Conservation (phyloP, 805 yeast genomes). For the Yarrowia sp. region DNA sequence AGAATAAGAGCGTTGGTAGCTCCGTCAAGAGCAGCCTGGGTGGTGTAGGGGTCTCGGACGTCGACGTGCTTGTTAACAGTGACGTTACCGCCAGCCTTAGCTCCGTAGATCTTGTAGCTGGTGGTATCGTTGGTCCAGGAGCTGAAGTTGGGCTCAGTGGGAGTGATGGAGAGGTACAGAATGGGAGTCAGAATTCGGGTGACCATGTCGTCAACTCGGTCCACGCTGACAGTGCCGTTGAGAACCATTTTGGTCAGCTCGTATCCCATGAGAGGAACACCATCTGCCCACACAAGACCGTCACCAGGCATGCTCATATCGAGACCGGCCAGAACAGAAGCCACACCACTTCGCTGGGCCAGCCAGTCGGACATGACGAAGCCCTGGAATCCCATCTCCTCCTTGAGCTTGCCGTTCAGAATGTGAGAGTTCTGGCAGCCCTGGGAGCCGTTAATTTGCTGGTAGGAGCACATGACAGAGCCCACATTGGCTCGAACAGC, state of each 20-base stretch:
- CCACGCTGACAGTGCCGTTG: constrained; percentile 54
- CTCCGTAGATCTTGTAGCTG: constrained; percentile 40
- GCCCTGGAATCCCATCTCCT: constrained; percentile 64
- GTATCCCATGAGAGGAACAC: constrained; percentile 50
- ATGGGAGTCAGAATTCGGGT: constrained; percentile 54
- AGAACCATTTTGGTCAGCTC: constrained; percentile 53
- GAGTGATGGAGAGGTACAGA: constrained; percentile 34
- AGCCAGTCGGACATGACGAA: constrained; percentile 68
- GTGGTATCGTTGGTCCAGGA: constrained; percentile 58
- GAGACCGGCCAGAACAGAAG: constrained; percentile 55
- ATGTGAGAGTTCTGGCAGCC: constrained; percentile 60
- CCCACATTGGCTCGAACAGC: constrained; percentile 60
- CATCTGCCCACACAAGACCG: constrained; percentile 36
- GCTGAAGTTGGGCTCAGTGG: constrained; percentile 51
- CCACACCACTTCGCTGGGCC: constrained; percentile 59
- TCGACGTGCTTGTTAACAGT: constrained; percentile 56
- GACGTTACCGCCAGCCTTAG: constrained; percentile 50
- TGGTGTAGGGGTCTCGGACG: constrained; percentile 48
- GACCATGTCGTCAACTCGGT: constrained; percentile 61
- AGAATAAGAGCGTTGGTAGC: constrained; percentile 55
- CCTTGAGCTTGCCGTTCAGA: constrained; percentile 55
- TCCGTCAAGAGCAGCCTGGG: constrained; percentile 49
- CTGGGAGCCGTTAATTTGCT: constrained; percentile 54
- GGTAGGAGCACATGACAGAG: constrained; percentile 60
- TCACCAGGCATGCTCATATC: constrained; percentile 65